These are phyloP conservation scores for Suhomyces pyralidae DNA, from an alignment of 805 yeast species.

Conservation along the genomic window DNA sequence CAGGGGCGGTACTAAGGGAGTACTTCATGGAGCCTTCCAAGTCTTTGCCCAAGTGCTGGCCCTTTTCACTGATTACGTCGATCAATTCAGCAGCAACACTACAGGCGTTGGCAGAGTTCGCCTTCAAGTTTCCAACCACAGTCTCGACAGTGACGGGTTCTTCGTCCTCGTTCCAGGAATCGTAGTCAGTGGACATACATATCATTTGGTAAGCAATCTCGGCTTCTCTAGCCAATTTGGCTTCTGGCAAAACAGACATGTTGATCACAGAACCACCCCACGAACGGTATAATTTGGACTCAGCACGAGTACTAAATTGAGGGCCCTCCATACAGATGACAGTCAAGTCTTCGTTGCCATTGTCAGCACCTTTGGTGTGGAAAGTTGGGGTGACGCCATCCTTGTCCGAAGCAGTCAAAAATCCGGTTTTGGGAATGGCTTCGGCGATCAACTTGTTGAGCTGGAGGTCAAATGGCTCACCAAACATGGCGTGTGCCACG, in stretches of 20 bases:
- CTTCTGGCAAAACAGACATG: conserved; percentile 97
- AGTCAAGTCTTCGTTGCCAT: conserved; percentile 67
- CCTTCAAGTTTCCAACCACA: conserved; percentile 84
- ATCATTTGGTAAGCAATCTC: conserved; percentile 97
- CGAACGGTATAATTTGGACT: conserved; percentile 75
- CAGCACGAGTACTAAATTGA: conserved; percentile 95
- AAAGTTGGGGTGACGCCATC: conserved; percentile 41
- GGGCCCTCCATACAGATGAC: conserved; percentile 99
- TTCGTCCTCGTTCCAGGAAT: conserved; percentile 94
- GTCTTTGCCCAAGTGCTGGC: conserved; percentile 58
- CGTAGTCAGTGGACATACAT: conserved; percentile 98
- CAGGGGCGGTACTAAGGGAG: conserved; percentile 74
- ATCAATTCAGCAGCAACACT: conserved; percentile 68
- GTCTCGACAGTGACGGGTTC: conserved; percentile 99
- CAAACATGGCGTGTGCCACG: conserved; percentile 96
- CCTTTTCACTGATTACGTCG: conserved; percentile 60
- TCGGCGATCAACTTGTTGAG: conserved; percentile 66
- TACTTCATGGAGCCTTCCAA: conserved; percentile 74
- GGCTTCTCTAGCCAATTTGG: conserved; percentile 95
- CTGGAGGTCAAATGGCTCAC: conserved; percentile 88
- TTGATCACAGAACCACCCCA: conserved; percentile 96
- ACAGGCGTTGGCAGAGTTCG: conserved; percentile 86
- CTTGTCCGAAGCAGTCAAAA: conserved; percentile 50
- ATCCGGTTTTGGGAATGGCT: conserved; percentile 39
- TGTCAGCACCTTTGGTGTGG: conserved; percentile 60